phyloP scores from a whole-genome alignment of 192 early-diverging fungal species.

The Backusella australiensis region DNA sequence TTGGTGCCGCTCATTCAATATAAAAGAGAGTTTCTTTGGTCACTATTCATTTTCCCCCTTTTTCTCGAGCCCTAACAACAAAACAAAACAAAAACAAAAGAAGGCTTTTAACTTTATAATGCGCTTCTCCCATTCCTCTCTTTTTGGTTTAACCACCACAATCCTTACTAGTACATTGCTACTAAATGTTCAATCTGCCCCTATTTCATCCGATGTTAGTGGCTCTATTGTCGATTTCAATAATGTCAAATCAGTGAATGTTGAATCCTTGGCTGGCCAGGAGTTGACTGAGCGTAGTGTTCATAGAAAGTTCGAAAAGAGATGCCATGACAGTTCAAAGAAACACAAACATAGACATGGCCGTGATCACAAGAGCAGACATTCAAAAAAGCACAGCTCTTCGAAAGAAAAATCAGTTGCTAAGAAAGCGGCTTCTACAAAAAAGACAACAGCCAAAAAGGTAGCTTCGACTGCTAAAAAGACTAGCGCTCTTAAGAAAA shows the following conservation, averaged over 20 bases:
- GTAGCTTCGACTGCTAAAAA: background rate
- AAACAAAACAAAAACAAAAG: background rate
- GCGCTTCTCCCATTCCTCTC: slow-evolving; percentile 15
- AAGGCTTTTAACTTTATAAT: background rate
- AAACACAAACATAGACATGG: background rate
- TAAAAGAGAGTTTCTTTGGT: background rate
- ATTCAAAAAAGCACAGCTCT: background rate
- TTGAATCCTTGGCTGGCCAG: slow-evolving; percentile 8
- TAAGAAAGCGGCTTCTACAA: background rate
- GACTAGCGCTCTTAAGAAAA: background rate
- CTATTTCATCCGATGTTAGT: background rate
- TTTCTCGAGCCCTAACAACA: background rate
- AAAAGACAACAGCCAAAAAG: background rate
- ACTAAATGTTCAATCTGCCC: background rate
- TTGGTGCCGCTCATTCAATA: background rate
- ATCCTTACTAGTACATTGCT: background rate
- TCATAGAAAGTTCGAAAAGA: background rate
- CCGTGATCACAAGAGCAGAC: background rate
- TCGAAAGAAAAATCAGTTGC: background rate
- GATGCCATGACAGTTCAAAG: background rate
- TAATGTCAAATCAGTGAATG: background rate
- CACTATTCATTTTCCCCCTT: background rate
- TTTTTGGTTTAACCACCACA: slow-evolving; percentile 3
- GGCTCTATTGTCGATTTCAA: background rate
- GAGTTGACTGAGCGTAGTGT: slow-evolving; percentile 3